Base-by-base conservation (phyloP, 2,329 filamentous ascomycete species). In the Fusarium nanum region DNA sequence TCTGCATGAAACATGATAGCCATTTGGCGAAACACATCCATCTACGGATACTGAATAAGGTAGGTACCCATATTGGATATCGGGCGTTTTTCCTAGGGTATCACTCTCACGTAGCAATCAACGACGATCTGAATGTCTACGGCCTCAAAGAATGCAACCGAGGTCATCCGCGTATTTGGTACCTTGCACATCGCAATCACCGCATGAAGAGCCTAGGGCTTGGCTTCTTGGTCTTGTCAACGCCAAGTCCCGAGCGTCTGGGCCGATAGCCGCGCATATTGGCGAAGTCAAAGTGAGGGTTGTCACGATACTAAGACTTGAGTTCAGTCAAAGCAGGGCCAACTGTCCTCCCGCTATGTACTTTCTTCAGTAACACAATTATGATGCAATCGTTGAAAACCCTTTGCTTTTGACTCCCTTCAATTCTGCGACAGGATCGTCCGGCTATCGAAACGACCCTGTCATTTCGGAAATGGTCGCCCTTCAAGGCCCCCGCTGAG, bases 401-500 rank as follows among this genome's bases (percentile, higher is more conserved):
- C 44, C 45, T 45, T 49, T 30, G n/a, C 9, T 34, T 46, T 56
- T n/a, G 10, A 30, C 8, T 37, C 50, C 46, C 47, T 40, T 20
- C 25, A 49, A 57, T 60, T 50, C 54, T 55, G 42, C 14, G 58
- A 64, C 68, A 57, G 61, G 68, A 66, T 68, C 71, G 57, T 56
- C 68, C 64, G 64, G 69, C 63, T 61, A 72, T 75, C 67, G 65
- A 71, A 52, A 56, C 41, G 71, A 60, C 69, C 73, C 71, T 74
- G 73, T 68, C 71, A 75, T 75, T 74, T 75, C 61, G 58, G 56
- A 60, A 71, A 54, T 66, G 61, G 50, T 25, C 44, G 37, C 49
- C 68, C 70, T 60, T 66, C 45, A 53, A 47, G 37, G 22, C 50
- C 60, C 67, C 30, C 32, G 37, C 40, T 30, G 53, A 10, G 57